Base-by-base conservation (phyloP, 1,284 basidiomycete genomes). In the Filobasidium uniguttulatum region DNA sequence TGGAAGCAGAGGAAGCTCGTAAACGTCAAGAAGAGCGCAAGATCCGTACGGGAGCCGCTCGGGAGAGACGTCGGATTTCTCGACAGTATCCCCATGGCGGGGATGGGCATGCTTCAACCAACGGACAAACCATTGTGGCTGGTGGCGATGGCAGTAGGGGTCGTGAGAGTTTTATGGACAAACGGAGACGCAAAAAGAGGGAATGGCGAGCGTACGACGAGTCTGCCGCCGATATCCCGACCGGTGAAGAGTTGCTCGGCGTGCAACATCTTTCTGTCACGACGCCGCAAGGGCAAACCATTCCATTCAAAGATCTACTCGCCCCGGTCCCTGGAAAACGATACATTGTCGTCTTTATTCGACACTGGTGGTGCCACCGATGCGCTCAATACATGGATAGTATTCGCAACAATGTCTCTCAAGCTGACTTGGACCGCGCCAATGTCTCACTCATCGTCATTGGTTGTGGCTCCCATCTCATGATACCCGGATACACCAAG, bases 361-460 rank as follows among this genome's bases (percentile, higher is more conserved):
- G 68, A n/a, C 68, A 71, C 58, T 71, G 66, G 56, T 61, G 66
- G 57, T 89, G 85, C 59, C 80, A 82, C 3, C 69, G 80, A 28
- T 86, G 84, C 64, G 84, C 87, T 62, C 84, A 89, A 62, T 93
- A 90, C 65, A 78, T 89, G 72, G 74, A 78, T 48, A 79, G 79
- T 29, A 72, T 89, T 52, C 62, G 75, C 51, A 66, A 71, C 17
- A 71, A 73, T 40, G 72, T 80, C 33, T 68, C 77, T 44, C 69
- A 71, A 9, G 74, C 73, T 38, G 72, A 74, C 3, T 72, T 83
- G 43, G 74, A 78, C 40, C 71, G 76, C 75, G 57, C 68, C 17
- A 57, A 59, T 17, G 63, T 66, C 1, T 61, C 64, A 10, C 46
- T 67, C 47, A 73, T 88, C 46, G 72, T 91, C 57, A 78, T 93